A percentile compares a stretch with the other conserved stretches of the same genome.
Conservation (phyloP, 1,139 yeast genomes). For the Saccharomyces pastorianus region DNA sequence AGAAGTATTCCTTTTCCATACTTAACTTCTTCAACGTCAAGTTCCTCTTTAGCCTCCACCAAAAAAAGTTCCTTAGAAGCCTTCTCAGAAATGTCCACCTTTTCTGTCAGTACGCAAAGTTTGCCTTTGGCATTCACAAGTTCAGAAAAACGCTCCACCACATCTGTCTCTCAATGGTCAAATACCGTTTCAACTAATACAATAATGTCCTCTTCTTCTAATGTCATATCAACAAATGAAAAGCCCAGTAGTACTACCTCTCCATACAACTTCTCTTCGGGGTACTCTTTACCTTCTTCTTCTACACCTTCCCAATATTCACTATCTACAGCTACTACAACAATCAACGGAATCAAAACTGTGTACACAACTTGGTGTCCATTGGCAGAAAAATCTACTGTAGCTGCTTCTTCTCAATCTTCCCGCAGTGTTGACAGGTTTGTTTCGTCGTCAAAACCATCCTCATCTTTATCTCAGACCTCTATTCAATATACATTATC, state of each 20-base stretch:
- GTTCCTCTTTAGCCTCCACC: background rate
- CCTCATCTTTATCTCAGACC: background rate
- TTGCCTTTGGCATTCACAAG: background rate
- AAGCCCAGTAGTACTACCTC: background rate
- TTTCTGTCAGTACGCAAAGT: background rate
- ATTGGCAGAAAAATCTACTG: slow-evolving; percentile 17
- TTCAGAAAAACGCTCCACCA: background rate
- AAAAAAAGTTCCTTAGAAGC: background rate
- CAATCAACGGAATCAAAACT: slow-evolving; percentile 7
- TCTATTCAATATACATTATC: background rate
- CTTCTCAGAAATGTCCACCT: background rate
- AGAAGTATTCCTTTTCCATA: background rate
- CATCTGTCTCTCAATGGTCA: background rate
- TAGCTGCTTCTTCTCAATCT: background rate
- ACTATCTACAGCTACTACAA: slow-evolving; percentile 1
- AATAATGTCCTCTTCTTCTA: background rate
- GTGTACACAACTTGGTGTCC: slow-evolving; percentile 39
- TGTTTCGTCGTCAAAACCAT: background rate
- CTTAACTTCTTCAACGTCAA: background rate
- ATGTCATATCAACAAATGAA: background rate
- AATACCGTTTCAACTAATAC: background rate
- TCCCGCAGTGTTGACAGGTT: background rate
- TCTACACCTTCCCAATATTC: background rate
- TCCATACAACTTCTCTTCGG: background rate
- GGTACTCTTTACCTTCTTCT: background rate